Conservation (phyloP, 2,329 filamentous ascomycete genomes). For the Fusarium sp. region DNA sequence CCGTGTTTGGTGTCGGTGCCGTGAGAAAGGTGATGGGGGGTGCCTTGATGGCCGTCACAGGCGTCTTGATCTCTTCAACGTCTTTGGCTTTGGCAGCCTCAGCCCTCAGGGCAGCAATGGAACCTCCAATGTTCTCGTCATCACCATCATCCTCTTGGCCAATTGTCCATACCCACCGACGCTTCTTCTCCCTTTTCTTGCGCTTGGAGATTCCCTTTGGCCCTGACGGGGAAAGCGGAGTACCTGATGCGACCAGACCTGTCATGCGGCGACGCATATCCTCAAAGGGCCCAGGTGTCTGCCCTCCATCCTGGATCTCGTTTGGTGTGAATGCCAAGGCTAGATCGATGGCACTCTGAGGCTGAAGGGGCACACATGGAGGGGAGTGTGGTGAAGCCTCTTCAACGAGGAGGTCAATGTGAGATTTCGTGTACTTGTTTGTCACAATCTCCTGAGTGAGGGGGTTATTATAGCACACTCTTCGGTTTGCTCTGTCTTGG, state of each 20-base stretch:
- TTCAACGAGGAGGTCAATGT: constrained; percentile 68
- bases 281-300: constrained; percentile 70
- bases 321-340: constrained; percentile 61
- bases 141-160: constrained; percentile 61
- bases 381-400: constrained; percentile 61
- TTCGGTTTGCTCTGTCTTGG: constrained; percentile 61
- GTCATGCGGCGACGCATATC: constrained; percentile 68
- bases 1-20: constrained; percentile 53
- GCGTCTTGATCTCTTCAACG: constrained; percentile 31
- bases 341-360: constrained; percentile 56
- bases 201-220: constrained; percentile 60
- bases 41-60: constrained; percentile 33
- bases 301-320: constrained; percentile 66
- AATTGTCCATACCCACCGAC: constrained; percentile 73
- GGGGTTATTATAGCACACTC: constrained; percentile 69
- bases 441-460: constrained; percentile 70
- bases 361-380: constrained; percentile 41
- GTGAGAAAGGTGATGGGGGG: constrained; percentile 38
- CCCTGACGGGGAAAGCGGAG: constrained; percentile 52
- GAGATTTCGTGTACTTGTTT: constrained; percentile 67
- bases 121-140: constrained; percentile 53
- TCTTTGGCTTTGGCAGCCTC: constrained; percentile 39
- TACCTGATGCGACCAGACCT: constrained; percentile 52
- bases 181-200: constrained; percentile 65
- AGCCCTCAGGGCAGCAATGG: constrained; percentile 51